Evolutionary conservation across 2,329 filamentous ascomycete genomes (phyloP).

Genomic region (Cladorrhinum sp.): DNA sequence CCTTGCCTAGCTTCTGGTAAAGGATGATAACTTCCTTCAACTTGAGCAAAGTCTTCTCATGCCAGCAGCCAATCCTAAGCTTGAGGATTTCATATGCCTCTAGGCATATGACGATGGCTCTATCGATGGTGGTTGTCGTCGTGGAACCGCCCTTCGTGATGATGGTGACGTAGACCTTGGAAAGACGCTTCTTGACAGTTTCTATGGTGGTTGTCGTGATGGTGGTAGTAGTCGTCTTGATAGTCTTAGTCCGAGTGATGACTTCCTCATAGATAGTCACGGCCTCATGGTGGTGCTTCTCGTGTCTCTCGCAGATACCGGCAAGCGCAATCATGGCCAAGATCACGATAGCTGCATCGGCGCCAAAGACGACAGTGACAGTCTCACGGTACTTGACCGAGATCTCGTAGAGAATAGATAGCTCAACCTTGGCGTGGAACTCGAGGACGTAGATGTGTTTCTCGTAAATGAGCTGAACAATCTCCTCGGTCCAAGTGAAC

Average conservation of each 20-base stretch:
- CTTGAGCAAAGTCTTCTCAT: constrained; percentile 42
- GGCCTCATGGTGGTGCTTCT: constrained; percentile 43
- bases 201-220: constrained; percentile 38
- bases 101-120: constrained; percentile 38
- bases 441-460: constrained; percentile 49
- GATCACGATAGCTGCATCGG: constrained; percentile 29
- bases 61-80: constrained; percentile 44
- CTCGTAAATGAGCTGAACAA: constrained; percentile 44
- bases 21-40: constrained; percentile 43
- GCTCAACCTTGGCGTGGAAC: constrained; percentile 40
- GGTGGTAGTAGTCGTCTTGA: constrained; percentile 36
- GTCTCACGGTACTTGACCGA: constrained; percentile 47
- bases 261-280: constrained; percentile 46
- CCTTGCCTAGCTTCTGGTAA: constrained; percentile 38
- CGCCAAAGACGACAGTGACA: constrained; percentile 39
- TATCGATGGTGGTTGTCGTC: constrained; percentile 36
- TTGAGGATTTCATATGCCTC: constrained; percentile 44
- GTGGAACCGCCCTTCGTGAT: constrained; percentile 38
- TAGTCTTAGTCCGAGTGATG: constrained; percentile 37
- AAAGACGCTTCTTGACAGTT: constrained; percentile 48
- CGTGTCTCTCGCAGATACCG: constrained; percentile 43
- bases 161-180: constrained; percentile 44
- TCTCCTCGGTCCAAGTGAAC: constrained; percentile 39
- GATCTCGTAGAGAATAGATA: constrained; percentile 44
- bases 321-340: constrained; percentile 39